A percentile compares a stretch with the other conserved stretches of the same genome.
phyloP scores from a whole-genome alignment of 768 basidiomycete genomes.

The Leccinum boreale region DNA sequence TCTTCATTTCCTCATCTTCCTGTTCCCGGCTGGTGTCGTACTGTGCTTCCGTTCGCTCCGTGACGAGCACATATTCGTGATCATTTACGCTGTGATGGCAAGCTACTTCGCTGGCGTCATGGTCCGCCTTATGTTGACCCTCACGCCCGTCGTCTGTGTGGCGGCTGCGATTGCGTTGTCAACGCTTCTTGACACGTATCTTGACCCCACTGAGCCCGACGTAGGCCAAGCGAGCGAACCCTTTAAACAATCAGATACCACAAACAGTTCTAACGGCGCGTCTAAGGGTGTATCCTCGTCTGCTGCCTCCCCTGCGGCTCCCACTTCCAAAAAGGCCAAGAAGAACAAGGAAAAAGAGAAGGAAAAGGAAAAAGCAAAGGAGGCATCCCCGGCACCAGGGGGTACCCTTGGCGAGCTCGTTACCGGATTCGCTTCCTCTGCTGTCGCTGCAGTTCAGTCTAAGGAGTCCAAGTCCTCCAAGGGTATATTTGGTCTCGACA shows the following conservation, averaged over 20 bases:
- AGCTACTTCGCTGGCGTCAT: constrained; percentile 99
- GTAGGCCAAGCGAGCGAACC: neutral
- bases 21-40: constrained; percentile 95
- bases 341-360: constrained; percentile 46
- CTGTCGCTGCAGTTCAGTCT: constrained; percentile 23
- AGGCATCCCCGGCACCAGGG: constrained; percentile 38
- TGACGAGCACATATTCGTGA: constrained; percentile 97
- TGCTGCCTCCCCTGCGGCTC: constrained; percentile 30
- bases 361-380: constrained; percentile 40
- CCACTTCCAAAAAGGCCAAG: constrained; percentile 41
- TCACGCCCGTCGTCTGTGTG: constrained; percentile 96
- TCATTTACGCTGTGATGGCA: constrained; percentile 93
- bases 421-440: constrained; percentile 36
- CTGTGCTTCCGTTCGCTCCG: constrained; percentile 92
- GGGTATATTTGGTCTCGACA: constrained; percentile 85
- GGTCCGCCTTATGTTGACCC: constrained; percentile 97
- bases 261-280: neutral
- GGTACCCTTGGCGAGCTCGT: constrained; percentile 41
- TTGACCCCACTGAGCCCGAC: constrained; percentile 78
- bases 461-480: constrained; percentile 25
- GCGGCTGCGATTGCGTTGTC: constrained; percentile 89
- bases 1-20: constrained; percentile 93
- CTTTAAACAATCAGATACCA: neutral
- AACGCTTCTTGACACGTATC: constrained; percentile 81
- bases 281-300: constrained; percentile 17